Evolutionary conservation across 768 basidiomycete genomes (phyloP).

Genomic region (Leccinum boreale): DNA sequence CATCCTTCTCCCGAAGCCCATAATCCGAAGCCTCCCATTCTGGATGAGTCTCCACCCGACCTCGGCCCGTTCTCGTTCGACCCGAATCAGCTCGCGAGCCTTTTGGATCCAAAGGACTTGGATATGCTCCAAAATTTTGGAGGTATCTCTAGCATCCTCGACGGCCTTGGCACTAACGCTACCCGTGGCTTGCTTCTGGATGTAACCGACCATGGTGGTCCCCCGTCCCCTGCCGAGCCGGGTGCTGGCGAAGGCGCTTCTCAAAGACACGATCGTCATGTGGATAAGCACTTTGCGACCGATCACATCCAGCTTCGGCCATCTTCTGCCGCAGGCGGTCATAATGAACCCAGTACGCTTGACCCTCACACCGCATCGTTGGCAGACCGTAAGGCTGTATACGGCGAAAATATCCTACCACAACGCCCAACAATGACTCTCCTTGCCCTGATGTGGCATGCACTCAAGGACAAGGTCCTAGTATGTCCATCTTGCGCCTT

Average conservation of each 20-base stretch:
- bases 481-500: constrained; percentile 39
- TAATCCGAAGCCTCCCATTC: constrained; percentile 20
- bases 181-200: constrained; percentile 41
- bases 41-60: constrained; percentile 46
- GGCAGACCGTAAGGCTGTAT: constrained; percentile 62
- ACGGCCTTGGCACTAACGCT: constrained; percentile 68
- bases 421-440: constrained; percentile 65
- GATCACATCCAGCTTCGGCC: constrained; percentile 7
- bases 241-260: constrained; percentile 32
- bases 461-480: constrained; percentile 87
- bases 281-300: neutral
- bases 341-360: neutral
- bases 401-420: constrained; percentile 75
- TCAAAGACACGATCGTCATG: constrained; percentile 31
- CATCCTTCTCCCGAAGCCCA: constrained; percentile 22
- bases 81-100: constrained; percentile 72
- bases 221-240: constrained; percentile 11
- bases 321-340: constrained; percentile 9
- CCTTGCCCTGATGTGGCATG: constrained; percentile 77
- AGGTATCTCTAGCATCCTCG: constrained; percentile 62
- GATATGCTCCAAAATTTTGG: constrained; percentile 65
- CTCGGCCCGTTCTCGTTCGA: constrained; percentile 71
- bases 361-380: constrained; percentile 40
- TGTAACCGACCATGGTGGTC: neutral
- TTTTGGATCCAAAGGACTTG: constrained; percentile 87